Percentiles rank a stretch among this genome's conserved stretches.
Conservation (phyloP, 2,329 filamentous ascomycete species). For the Cordyceps fumosorosea region DNA sequence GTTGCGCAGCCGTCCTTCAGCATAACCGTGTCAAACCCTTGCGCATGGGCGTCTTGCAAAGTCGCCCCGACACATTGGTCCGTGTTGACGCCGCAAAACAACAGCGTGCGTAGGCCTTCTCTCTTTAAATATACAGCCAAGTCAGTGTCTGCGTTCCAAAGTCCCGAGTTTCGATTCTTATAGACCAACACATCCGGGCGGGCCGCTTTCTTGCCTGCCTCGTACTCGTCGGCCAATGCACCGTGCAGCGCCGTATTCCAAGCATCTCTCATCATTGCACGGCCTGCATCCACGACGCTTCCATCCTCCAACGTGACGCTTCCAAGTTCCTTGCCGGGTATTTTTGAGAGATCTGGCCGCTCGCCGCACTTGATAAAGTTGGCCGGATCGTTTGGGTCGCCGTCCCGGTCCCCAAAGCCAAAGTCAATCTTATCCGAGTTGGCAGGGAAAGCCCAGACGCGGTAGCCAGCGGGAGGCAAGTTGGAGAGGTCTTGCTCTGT, state of each 20-base stretch:
- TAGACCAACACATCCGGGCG: constrained; percentile 41
- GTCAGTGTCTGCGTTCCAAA: constrained; percentile 27
- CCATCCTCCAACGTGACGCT: constrained; percentile 21
- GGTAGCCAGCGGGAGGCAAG: background rate
- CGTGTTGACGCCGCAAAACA: constrained; percentile 55
- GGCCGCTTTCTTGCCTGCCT: constrained; percentile 25
- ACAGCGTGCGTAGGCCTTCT: constrained; percentile 38
- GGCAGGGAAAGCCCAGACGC: background rate
- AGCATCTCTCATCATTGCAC: constrained; percentile 42
- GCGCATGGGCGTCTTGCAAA: constrained; percentile 47
- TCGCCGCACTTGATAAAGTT: background rate
- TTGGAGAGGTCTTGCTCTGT: background rate
- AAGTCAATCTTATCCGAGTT: background rate
- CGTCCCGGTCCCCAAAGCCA: background rate
- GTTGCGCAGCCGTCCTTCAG: constrained; percentile 50
- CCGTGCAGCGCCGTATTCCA: constrained; percentile 51
- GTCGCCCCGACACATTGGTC: constrained; percentile 55
- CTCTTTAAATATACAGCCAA: constrained; percentile 25
- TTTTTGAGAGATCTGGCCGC: background rate
- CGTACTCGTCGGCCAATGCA: constrained; percentile 30
- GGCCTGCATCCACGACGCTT: constrained; percentile 22
- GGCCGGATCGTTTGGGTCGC: background rate
- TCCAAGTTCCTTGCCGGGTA: constrained; percentile 33
- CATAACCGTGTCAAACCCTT: constrained; percentile 49
- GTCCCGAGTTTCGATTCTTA: constrained; percentile 53